Base-by-base conservation (phyloP, 768 basidiomycete genomes). In the Leccinum subgranulosum region DNA sequence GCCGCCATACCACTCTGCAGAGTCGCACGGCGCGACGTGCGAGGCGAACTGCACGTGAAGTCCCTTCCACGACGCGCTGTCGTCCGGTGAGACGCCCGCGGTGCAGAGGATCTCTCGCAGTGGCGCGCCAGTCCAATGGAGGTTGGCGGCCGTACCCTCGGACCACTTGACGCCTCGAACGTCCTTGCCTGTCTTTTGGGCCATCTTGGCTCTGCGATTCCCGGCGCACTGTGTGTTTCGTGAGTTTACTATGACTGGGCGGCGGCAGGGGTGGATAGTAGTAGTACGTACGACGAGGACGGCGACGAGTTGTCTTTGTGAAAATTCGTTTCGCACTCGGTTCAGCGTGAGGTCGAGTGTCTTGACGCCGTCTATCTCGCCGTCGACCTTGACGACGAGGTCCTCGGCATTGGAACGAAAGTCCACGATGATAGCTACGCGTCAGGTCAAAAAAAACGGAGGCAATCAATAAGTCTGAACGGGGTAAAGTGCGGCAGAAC, bases 91-190 rank as follows among this genome's bases (percentile, higher is more conserved):
- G 33, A 85, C 72, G 7, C 79, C 78, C 4, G 73, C 72, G 41
- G 75, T 66, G 10, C 75, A 70, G 57, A 90, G 77, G 28, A 89
- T 62, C 54, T 88, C 82, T 21, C 81, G 75, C 10, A 90, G 69
- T 0, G 77, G 75, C 1, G 81, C 79, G 15, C 88, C 88, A 4
- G 78, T 77, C 88, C 88, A 90, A 56, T 73, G 76, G 62, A 81
- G 82, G 67, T 90, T 90, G 55, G 83, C 82, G 49, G 87, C 81
- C n/a, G 85, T 85, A 19, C 85, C 88, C 56, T 85, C 84, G 21
- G 76, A 76, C 86, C 86, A 88, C 4, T 76, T 77, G 23, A 88
- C 79, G 8, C 86, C 86, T 36, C 81, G 72, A 0, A 86, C 85
- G 2, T 55, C 41, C 15, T 41, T 59, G 0, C 77, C 74, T 55